A percentile compares a stretch with the other conserved stretches of the same genome.
phyloP scores from a whole-genome alignment of 805 yeast genomes.

The Danielozyma ontarioensis region DNA sequence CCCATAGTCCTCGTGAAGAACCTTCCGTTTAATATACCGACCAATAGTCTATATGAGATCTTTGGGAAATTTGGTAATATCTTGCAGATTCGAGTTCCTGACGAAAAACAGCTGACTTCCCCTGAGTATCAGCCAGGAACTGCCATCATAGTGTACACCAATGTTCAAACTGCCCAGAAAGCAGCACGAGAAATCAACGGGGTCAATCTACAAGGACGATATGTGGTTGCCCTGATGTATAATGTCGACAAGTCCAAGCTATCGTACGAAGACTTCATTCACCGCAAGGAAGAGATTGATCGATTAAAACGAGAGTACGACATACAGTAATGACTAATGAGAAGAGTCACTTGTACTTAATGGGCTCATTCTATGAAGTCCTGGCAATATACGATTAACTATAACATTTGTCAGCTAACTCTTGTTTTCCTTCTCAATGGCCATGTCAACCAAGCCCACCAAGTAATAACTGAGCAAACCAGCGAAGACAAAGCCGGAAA shows the following conservation, averaged over 20 bases:
- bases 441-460: slow-evolving; percentile 30
- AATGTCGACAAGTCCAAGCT: slow-evolving; percentile 37
- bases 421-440: slow-evolving; percentile 20
- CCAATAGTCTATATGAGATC: slow-evolving; percentile 44
- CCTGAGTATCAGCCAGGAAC: slow-evolving; percentile 36
- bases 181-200: slow-evolving; percentile 58
- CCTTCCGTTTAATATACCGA: slow-evolving; percentile 46
- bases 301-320: slow-evolving; percentile 10
- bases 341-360: not conserved
- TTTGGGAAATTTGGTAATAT: slow-evolving; percentile 54
- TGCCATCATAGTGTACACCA: slow-evolving; percentile 51
- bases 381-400: no score
- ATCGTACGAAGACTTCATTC: slow-evolving; percentile 18
- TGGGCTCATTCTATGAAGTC: no score
- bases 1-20: slow-evolving; percentile 54
- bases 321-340: slow-evolving; percentile 1
- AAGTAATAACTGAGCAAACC: slow-evolving; percentile 54
- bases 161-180: slow-evolving; percentile 39
- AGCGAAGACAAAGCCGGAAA: slow-evolving; percentile 56
- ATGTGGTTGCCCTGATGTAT: slow-evolving; percentile 47
- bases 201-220: slow-evolving; percentile 53
- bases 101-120: slow-evolving; percentile 10
- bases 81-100: slow-evolving; percentile 44
- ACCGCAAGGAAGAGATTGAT: slow-evolving; percentile 22
- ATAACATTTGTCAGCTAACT: no score